Conservation (phyloP, 352 stramenopile genomes). For the Globisporangium ultimum region DNA sequence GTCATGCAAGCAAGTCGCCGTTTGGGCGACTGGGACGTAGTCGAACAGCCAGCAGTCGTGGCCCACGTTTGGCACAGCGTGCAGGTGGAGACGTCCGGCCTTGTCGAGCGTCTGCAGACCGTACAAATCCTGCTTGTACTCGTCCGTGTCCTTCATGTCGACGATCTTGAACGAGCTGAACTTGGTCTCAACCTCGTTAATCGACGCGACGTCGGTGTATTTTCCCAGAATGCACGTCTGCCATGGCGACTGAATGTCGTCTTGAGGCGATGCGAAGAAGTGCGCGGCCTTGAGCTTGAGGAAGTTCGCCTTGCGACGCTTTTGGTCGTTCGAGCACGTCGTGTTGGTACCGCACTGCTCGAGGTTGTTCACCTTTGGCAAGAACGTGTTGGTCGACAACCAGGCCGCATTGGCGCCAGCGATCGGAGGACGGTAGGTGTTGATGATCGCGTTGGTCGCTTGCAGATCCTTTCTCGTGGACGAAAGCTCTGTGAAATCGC, state of each 20-base stretch:
- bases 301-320: conserved; percentile 29
- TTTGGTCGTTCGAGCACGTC: conserved; percentile 15
- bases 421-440: conserved; percentile 17
- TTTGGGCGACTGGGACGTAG: neutral
- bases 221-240: conserved; percentile 29
- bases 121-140: conserved; percentile 41
- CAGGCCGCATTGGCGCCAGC: conserved; percentile 15
- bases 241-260: conserved; percentile 32
- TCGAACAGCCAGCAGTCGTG: conserved; percentile 27
- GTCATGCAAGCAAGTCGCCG: neutral
- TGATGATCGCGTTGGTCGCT: conserved; percentile 21
- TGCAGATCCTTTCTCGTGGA: conserved; percentile 15
- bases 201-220: conserved; percentile 28
- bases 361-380: conserved; percentile 28
- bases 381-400: conserved; percentile 18
- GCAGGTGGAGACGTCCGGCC: conserved; percentile 19
- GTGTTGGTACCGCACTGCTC: conserved; percentile 16
- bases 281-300: conserved; percentile 29
- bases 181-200: conserved; percentile 23
- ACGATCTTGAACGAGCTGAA: conserved; percentile 25
- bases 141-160: conserved; percentile 25
- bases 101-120: conserved; percentile 27
- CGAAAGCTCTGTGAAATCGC: conserved; percentile 22
- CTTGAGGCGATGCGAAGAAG: conserved; percentile 41
- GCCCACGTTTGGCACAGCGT: conserved; percentile 17